These are phyloP conservation scores for Aspergillus saccharolyticus DNA, from an alignment of 495 filamentous ascomycete species.

Conservation along the genomic window DNA sequence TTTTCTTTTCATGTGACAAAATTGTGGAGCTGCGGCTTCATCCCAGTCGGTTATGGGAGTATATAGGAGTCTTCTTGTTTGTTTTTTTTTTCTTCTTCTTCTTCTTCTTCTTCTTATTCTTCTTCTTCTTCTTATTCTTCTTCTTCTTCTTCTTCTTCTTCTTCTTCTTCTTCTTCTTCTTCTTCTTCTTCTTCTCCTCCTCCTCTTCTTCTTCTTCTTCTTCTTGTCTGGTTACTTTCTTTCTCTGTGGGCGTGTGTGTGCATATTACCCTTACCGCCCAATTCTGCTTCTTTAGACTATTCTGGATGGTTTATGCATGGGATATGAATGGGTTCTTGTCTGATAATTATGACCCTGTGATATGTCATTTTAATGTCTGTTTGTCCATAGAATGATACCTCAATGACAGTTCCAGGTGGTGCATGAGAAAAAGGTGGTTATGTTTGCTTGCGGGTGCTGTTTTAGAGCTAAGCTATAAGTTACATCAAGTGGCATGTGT, in stretches of 20 bases:
- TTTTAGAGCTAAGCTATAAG: too few relatives aligned
- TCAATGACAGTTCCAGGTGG: not conserved
- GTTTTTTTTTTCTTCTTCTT: not conserved
- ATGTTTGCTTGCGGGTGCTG: too few relatives aligned
- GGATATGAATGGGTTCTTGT: not conserved
- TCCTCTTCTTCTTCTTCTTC: not conserved
- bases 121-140: not conserved
- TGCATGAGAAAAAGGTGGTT: not conserved
- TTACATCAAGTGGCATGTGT: not conserved
- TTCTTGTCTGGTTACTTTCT: too few relatives aligned
- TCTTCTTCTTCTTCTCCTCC: not conserved
- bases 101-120: not conserved
- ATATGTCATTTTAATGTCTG: not conserved
- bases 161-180: not conserved
- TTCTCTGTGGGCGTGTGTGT: not conserved
- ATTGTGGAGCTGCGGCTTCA: not conserved
- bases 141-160: not conserved
- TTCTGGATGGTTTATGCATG: not conserved
- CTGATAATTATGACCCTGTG: not conserved
- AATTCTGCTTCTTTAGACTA: not conserved
- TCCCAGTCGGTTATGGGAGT: not conserved
- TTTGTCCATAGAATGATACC: not conserved
- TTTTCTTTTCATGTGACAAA: not conserved
- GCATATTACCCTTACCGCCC: not conserved
- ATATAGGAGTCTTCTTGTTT: not conserved